These are phyloP conservation scores for Hypericum perforatum DNA, from an alignment of 345 rosid genomes.

Conservation along the genomic window DNA sequence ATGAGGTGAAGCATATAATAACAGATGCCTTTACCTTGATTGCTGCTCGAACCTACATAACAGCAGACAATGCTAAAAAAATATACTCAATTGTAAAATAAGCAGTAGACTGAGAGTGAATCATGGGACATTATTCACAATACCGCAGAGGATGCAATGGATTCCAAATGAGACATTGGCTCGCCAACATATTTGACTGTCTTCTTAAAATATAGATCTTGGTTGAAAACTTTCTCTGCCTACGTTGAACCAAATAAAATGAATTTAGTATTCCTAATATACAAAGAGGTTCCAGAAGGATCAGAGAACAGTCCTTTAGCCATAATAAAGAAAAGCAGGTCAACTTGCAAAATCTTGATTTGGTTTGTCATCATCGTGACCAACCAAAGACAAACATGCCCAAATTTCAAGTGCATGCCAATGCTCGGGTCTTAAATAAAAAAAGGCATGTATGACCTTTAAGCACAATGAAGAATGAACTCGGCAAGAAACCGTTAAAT, in stretches of 20 bases:
- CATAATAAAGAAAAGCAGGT: too few species aligned
- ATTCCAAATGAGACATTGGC: slow-evolving; percentile 93
- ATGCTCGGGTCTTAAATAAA: too few species aligned
- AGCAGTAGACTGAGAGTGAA: not conserved
- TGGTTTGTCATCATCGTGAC: too few species aligned
- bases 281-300: not conserved
- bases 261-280: not conserved
- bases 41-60: slow-evolving; percentile 78
- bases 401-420: too few species aligned
- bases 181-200: slow-evolving; percentile 88
- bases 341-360: too few species aligned
- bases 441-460: too few species aligned
- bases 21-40: slow-evolving; percentile 97
- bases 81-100: not conserved
- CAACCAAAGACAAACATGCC: too few species aligned
- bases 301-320: too few species aligned
- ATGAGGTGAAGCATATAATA: slow-evolving; percentile 93
- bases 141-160: slow-evolving; percentile 98
- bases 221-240: slow-evolving; percentile 98
- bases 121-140: slow-evolving; percentile 2
- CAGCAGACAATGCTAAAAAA: not conserved
- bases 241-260: slow-evolving; percentile 12
- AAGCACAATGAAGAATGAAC: too few species aligned
- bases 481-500: too few species aligned
- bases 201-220: slow-evolving; percentile 81